Percentiles rank a stretch among this genome's conserved stretches.
Evolutionary conservation across 2,329 filamentous ascomycete genomes (phyloP).

Genomic region (Botrytis porri): DNA sequence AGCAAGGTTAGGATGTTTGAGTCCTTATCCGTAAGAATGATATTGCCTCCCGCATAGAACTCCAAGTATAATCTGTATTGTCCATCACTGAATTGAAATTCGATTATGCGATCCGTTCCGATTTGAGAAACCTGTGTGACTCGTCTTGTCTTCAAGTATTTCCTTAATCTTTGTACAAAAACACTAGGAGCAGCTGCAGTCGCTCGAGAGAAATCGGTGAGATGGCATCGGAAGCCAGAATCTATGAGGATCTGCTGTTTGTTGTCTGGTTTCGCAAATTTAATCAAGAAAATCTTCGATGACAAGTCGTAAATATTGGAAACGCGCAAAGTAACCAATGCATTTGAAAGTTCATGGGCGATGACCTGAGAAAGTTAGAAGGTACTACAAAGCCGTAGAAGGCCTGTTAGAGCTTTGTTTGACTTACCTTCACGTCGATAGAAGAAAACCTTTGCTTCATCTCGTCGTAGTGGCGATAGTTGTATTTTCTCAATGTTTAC

Average conservation of each 20-base stretch:
- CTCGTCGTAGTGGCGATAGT: conserved; percentile 15
- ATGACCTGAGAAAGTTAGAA: conserved; percentile 63
- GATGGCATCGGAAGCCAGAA: conserved; percentile 91
- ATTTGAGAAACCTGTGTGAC: conserved; percentile 80
- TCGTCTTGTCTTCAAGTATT: conserved; percentile 81
- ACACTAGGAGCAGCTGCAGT: conserved; percentile 79
- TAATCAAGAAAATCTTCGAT: conserved; percentile 91
- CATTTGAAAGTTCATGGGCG: conserved; percentile 81
- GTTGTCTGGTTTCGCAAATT: conserved; percentile 85
- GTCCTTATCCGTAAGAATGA: conserved; percentile 84
- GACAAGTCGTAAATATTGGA: conserved; percentile 96
- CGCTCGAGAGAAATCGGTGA: conserved; percentile 85
- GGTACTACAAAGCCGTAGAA: neutral
- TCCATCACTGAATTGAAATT: conserved; percentile 90
- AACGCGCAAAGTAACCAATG: conserved; percentile 74
- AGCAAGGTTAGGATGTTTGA: conserved; percentile 78
- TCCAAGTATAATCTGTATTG: conserved; percentile 84
- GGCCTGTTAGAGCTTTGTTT: neutral
- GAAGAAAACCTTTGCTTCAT: conserved; percentile 83
- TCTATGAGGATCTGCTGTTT: conserved; percentile 91
- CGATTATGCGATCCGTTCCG: conserved; percentile 89
- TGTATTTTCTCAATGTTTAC: neutral
- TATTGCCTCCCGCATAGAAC: conserved; percentile 94
- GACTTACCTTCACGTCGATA: conserved; percentile 66
- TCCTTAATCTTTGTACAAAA: conserved; percentile 83